Percentiles rank a stretch among this genome's conserved stretches.
Evolutionary conservation across 2,329 filamentous ascomycete genomes (phyloP).

Genomic region (Nemania diffusa): DNA sequence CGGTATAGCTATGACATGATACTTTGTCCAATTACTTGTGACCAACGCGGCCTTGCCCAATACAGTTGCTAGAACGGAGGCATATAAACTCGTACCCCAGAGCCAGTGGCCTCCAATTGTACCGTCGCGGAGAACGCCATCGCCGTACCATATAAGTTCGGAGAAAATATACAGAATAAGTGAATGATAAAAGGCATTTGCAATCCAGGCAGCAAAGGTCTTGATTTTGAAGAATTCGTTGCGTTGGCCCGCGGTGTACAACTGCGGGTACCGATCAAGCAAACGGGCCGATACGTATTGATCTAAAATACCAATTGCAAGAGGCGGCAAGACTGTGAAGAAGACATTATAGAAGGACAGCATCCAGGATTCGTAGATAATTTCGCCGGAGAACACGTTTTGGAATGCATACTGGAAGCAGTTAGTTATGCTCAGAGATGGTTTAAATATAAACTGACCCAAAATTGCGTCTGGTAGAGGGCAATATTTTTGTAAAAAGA

Average conservation of each 20-base stretch:
- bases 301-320: slow-evolving; percentile 95
- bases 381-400: slow-evolving; percentile 96
- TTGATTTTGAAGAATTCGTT: slow-evolving; percentile 94
- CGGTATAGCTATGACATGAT: slow-evolving; percentile 93
- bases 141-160: slow-evolving; percentile 82
- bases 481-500: slow-evolving; percentile 99
- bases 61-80: slow-evolving; percentile 90
- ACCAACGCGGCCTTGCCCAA: slow-evolving; percentile 94
- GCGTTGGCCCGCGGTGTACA: slow-evolving; percentile 92
- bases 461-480: slow-evolving; percentile 99
- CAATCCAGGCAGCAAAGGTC: slow-evolving; percentile 92
- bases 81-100: slow-evolving; percentile 96
- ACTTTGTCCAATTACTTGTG: slow-evolving; percentile 99
- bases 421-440: slow-evolving; percentile 19
- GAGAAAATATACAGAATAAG: slow-evolving; percentile 89
- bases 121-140: slow-evolving; percentile 82
- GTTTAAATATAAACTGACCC: slow-evolving; percentile 69
- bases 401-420: slow-evolving; percentile 85
- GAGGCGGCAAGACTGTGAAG: slow-evolving; percentile 92
- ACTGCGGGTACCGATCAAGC: slow-evolving; percentile 93
- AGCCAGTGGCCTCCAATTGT: slow-evolving; percentile 93
- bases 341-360: slow-evolving; percentile 99
- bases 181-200: slow-evolving; percentile 95
- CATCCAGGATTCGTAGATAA: slow-evolving; percentile 99
- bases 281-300: slow-evolving; percentile 96